Conservation (phyloP, 805 yeast species). For the Starmera quercuum region DNA sequence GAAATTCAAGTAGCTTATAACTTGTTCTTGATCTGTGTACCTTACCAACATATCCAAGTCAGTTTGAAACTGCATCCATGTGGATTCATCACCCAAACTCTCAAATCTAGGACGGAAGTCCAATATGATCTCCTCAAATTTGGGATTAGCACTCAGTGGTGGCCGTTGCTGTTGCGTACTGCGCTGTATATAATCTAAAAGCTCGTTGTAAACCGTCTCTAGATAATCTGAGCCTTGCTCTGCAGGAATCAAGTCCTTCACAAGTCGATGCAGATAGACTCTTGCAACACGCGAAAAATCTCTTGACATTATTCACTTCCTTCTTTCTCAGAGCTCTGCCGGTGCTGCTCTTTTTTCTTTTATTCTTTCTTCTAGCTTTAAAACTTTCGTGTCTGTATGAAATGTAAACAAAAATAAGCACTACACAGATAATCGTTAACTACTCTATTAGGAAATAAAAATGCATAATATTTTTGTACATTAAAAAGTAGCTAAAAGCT, state of each 20-base stretch:
- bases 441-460: conserved; percentile 3
- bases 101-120: not conserved
- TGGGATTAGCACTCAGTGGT: too few relatives aligned
- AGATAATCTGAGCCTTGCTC: conserved; percentile 5
- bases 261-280: conserved; percentile 13
- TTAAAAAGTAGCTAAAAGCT: conserved; percentile 12
- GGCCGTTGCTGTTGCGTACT: not conserved
- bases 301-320: too few relatives aligned
- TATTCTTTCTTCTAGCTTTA: too few relatives aligned
- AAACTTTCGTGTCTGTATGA: too few relatives aligned
- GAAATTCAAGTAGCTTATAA: conserved; percentile 28
- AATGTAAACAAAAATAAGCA: too few relatives aligned
- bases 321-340: too few relatives aligned
- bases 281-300: conserved; percentile 4
- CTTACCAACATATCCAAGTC: conserved; percentile 24
- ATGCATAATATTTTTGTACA: not conserved
- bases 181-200: conserved; percentile 12
- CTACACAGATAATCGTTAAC: not conserved
- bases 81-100: not conserved
- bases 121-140: not conserved
- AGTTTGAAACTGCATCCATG: conserved; percentile 27
- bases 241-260: conserved; percentile 9
- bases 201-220: conserved; percentile 11
- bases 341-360: not conserved
- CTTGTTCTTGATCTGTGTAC: conserved; percentile 23